phyloP scores from a whole-genome alignment of 306 rosid genomes.

The Cicer chorassanicum region DNA sequence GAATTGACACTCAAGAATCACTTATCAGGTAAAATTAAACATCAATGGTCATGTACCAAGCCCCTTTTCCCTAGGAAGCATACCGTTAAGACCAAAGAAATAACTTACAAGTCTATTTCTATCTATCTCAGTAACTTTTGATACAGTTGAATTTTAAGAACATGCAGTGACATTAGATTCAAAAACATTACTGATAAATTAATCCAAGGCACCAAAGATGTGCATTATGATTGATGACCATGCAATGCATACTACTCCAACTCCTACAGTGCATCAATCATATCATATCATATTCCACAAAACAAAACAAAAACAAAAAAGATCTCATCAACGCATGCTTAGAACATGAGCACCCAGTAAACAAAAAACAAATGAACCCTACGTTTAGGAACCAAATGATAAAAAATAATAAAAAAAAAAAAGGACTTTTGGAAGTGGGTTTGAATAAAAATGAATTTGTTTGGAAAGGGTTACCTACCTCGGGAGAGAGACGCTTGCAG shows the following conservation, averaged over 20 bases:
- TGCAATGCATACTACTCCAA: neutral
- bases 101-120: slow-evolving; percentile 6
- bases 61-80: too few relatives aligned
- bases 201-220: slow-evolving; percentile 11
- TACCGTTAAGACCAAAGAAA: too few relatives aligned
- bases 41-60: neutral
- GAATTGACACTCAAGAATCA: neutral
- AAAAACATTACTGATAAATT: neutral
- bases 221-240: slow-evolving; percentile 12
- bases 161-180: slow-evolving; percentile 4
- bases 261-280: slow-evolving; percentile 14
- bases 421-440: neutral
- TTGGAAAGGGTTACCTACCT: slow-evolving; percentile 54
- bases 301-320: too few relatives aligned
- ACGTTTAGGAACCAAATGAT: neutral
- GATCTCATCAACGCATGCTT: neutral
- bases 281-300: neutral
- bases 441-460: slow-evolving; percentile 20
- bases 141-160: slow-evolving; percentile 10
- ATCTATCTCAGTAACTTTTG: slow-evolving; percentile 13
- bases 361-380: neutral
- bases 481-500: slow-evolving; percentile 98
- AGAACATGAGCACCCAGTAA: neutral
- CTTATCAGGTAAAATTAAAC: slow-evolving; percentile 20
- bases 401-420: neutral